Conservation (phyloP, 2,329 filamentous ascomycete genomes). For the Xylariales sp. region DNA sequence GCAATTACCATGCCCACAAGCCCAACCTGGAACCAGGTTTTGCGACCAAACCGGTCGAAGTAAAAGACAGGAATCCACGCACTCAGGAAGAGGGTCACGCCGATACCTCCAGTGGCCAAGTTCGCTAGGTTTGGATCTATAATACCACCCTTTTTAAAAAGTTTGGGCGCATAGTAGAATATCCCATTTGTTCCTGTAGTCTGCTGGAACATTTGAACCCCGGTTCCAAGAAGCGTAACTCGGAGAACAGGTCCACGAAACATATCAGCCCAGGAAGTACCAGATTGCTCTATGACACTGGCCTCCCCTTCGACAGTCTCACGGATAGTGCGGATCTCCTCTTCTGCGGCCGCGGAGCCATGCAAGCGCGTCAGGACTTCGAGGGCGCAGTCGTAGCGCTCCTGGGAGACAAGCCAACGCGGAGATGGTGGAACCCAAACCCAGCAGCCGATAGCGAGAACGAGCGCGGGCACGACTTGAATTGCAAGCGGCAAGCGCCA, state of each 20-base stretch:
- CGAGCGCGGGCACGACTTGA: conserved; percentile 49
- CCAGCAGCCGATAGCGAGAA: conserved; percentile 47
- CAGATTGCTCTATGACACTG: conserved; percentile 29
- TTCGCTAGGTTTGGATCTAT: conserved; percentile 46
- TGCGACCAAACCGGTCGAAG: conserved; percentile 49
- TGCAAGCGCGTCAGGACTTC: conserved; percentile 46
- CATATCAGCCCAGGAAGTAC: conserved; percentile 47
- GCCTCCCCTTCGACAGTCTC: conserved; percentile 42
- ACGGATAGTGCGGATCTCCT: conserved; percentile 62
- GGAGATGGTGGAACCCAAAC: conserved; percentile 45
- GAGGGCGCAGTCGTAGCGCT: conserved; percentile 43
- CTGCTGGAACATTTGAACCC: conserved; percentile 49
- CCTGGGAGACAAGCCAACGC: conserved; percentile 44
- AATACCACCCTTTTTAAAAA: conserved; percentile 46
- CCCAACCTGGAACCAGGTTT: conserved; percentile 49
- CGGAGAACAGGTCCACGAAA: conserved; percentile 46
- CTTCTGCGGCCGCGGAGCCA: conserved; percentile 54
- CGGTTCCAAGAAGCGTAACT: conserved; percentile 47
- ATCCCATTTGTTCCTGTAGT: conserved; percentile 48
- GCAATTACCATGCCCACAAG: conserved; percentile 47
- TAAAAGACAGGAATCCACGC: conserved; percentile 50
- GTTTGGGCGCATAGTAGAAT: conserved; percentile 47
- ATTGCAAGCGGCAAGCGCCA: conserved; percentile 53
- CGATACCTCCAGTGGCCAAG: conserved; percentile 47
- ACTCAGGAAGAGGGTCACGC: conserved; percentile 47